Conservation (phyloP, 192 early-diverging fungal species). For the Linnemannia zychae region DNA sequence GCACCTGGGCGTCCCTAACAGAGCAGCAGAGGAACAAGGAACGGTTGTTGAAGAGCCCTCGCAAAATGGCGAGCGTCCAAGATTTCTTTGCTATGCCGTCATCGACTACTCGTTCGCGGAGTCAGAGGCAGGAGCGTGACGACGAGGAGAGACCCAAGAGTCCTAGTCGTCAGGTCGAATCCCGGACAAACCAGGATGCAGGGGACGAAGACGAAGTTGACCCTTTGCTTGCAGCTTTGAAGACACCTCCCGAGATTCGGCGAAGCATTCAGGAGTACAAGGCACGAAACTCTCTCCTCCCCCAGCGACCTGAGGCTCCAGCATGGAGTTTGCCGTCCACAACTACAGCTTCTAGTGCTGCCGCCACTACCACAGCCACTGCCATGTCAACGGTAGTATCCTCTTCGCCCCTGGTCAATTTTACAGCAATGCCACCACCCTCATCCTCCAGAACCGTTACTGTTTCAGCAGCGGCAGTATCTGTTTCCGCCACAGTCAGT, state of each 20-base stretch:
- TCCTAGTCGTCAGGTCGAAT: slow-evolving; percentile 24
- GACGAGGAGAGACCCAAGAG: slow-evolving; percentile 16
- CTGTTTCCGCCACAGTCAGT: background rate
- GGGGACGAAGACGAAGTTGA: slow-evolving; percentile 14
- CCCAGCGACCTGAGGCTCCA: slow-evolving; percentile 3
- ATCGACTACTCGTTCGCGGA: background rate
- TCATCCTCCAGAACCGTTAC: background rate
- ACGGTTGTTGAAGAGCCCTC: slow-evolving; percentile 36
- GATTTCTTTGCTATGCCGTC: slow-evolving; percentile 30
- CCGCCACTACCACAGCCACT: background rate
- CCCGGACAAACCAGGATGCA: slow-evolving; percentile 12
- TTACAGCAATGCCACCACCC: background rate
- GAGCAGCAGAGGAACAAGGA: slow-evolving; percentile 32
- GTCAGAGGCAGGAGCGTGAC: background rate
- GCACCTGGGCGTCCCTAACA: slow-evolving; percentile 21
- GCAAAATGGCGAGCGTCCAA: slow-evolving; percentile 49
- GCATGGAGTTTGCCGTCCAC: background rate
- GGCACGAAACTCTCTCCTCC: slow-evolving; percentile 4
- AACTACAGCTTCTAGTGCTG: background rate
- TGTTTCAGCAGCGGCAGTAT: background rate
- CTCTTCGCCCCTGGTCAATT: background rate
- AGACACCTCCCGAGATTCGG: slow-evolving; percentile 35
- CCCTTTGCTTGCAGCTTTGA: slow-evolving; percentile 26
- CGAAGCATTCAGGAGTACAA: slow-evolving; percentile 11
- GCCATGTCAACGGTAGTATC: background rate